phyloP scores from a whole-genome alignment of 2,329 filamentous ascomycete species.

The Tolypocladium sp. region DNA sequence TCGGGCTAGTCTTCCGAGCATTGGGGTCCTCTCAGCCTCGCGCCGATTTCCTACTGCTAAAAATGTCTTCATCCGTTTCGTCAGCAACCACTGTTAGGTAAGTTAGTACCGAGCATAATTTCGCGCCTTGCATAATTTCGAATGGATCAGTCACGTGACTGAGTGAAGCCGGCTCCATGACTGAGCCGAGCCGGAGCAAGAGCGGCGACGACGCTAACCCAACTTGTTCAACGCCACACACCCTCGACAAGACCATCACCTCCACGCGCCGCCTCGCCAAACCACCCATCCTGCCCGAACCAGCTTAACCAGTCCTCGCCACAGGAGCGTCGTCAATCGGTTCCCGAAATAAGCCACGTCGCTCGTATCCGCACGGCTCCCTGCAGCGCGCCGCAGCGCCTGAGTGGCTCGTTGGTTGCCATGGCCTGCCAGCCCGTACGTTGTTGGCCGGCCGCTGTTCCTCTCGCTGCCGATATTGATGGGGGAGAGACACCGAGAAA shows the following conservation, averaged over 20 bases:
- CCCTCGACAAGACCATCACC: neutral
- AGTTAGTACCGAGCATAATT: too few species aligned
- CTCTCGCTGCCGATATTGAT: neutral
- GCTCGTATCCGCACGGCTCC: neutral
- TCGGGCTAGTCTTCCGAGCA: too few species aligned
- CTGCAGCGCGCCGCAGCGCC: neutral
- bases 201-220: neutral
- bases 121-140: too few species aligned
- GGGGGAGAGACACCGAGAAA: neutral
- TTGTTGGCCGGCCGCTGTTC: neutral
- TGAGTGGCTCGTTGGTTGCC: neutral
- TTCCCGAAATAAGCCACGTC: neutral
- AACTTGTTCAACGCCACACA: neutral
- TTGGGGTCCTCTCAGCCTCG: too few species aligned
- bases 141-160: neutral
- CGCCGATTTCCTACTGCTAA: too few species aligned
- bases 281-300: neutral
- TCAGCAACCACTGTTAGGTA: too few species aligned
- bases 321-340: neutral
- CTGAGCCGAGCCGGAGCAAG: neutral
- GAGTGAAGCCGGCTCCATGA: neutral
- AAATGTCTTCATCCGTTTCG: too few species aligned
- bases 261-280: neutral
- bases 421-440: neutral
- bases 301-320: neutral